Evolutionary conservation across 441 rosid species (phyloP).

Genomic region (Brassica hybrid): DNA sequence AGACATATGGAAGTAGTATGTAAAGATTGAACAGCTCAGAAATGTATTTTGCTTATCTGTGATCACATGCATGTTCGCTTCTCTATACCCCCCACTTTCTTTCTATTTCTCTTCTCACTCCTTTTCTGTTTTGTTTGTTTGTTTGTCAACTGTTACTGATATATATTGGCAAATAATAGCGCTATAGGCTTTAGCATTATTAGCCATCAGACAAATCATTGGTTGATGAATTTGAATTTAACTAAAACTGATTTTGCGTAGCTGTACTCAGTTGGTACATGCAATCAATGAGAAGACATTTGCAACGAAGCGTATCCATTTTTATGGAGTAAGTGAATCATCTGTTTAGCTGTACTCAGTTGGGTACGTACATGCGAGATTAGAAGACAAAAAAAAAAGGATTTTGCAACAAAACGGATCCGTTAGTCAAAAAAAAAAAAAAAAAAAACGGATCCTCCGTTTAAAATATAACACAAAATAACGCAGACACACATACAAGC

Average conservation of each 20-base stretch:
- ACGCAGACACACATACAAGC: background rate
- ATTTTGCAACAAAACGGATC: background rate
- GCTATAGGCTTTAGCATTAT: background rate
- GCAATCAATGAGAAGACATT: background rate
- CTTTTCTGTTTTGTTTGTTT: background rate
- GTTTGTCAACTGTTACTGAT: background rate
- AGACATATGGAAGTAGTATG: background rate
- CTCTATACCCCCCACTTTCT: background rate
- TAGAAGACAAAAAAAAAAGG: background rate
- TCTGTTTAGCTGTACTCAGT: background rate
- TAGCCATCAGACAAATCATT: conserved; percentile 6
- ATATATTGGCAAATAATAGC: background rate
- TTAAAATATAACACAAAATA: background rate
- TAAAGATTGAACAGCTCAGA: conserved; percentile 34
- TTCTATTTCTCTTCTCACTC: too few relatives aligned
- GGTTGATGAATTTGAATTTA: background rate
- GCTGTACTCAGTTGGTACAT: conserved; percentile 31
- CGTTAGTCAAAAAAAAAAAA: background rate
- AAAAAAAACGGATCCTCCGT: background rate
- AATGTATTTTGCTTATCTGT: conserved; percentile 16
- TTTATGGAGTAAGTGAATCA: background rate
- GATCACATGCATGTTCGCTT: conserved; percentile 35
- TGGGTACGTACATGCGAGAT: conserved; percentile 13
- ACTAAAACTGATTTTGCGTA: background rate
- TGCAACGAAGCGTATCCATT: conserved; percentile 29